phyloP scores from a whole-genome alignment of 805 yeast species.

The Nakazawaea pomicola region DNA sequence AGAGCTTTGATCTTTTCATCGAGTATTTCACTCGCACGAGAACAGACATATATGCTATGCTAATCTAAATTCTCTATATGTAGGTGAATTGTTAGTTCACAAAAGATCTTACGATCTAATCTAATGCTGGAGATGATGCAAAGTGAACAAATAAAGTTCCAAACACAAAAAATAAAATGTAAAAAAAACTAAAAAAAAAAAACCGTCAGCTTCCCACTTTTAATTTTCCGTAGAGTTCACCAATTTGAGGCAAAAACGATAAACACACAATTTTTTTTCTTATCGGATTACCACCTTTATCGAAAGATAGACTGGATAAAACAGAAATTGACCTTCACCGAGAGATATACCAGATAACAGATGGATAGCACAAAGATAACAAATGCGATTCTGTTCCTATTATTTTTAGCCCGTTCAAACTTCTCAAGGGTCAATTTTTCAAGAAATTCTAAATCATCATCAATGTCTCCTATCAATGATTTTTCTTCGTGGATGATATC shows the following conservation, averaged over 20 bases:
- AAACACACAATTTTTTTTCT: no score
- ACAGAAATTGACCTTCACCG: no score
- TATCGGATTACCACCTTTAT: no score
- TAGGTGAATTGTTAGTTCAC: neutral
- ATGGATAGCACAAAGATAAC: neutral
- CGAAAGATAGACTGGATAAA: no score
- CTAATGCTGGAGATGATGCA: no score
- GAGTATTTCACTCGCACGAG: neutral
- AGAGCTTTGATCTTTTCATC: neutral
- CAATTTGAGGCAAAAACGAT: no score
- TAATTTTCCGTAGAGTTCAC: no score
- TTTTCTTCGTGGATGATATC: slow-evolving; percentile 9
- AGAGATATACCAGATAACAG: slow-evolving; percentile 1
- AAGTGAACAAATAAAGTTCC: no score
- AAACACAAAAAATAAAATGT: no score
- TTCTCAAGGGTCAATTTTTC: slow-evolving; percentile 5
- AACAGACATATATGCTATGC: neutral
- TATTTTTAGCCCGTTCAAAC: slow-evolving; percentile 1
- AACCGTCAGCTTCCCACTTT: no score
- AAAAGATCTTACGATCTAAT: neutral
- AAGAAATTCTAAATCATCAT: slow-evolving; percentile 7
- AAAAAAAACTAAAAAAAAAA: no score
- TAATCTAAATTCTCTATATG: neutral
- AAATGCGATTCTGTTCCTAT: slow-evolving; percentile 2
- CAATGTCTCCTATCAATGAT: slow-evolving; percentile 7